Evolutionary conservation across 2,329 filamentous ascomycete species (phyloP).

Genomic region (Talaromyces sp.): DNA sequence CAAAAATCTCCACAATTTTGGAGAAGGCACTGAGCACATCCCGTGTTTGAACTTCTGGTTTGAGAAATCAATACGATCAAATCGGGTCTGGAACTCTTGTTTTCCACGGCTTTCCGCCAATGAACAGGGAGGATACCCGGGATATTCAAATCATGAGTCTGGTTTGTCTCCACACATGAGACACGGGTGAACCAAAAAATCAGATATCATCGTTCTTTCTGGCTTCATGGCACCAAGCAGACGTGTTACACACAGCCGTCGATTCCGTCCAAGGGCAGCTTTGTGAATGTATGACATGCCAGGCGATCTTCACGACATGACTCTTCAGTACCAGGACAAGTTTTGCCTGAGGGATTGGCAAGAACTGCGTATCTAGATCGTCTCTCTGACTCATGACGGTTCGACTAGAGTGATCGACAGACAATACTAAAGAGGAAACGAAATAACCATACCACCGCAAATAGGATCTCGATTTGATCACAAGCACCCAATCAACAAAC

Average conservation of each 20-base stretch:
- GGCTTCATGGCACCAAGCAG: not conserved
- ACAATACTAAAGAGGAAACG: not conserved
- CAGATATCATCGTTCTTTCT: not conserved
- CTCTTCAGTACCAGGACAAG: not conserved
- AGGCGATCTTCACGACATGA: not conserved
- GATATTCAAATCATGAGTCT: not conserved
- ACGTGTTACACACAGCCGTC: not conserved
- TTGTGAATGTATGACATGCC: not conserved
- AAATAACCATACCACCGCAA: not conserved
- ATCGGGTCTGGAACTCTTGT: not conserved
- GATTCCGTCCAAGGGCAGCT: not conserved
- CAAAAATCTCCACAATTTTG: not conserved
- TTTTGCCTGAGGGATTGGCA: not conserved
- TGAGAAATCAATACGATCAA: not conserved
- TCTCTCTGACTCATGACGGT: conserved; percentile 2
- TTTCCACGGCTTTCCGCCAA: not conserved
- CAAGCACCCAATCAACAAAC: not conserved
- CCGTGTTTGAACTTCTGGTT: not conserved
- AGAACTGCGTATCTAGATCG: not conserved
- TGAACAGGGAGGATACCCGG: not conserved
- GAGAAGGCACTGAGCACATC: not conserved
- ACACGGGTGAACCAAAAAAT: not conserved
- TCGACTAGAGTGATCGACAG: not conserved
- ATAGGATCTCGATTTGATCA: not conserved
- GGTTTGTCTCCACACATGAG: not conserved